Evolutionary conservation across 352 stramenopile species (phyloP).

Genomic region (Pythium periplocum): DNA sequence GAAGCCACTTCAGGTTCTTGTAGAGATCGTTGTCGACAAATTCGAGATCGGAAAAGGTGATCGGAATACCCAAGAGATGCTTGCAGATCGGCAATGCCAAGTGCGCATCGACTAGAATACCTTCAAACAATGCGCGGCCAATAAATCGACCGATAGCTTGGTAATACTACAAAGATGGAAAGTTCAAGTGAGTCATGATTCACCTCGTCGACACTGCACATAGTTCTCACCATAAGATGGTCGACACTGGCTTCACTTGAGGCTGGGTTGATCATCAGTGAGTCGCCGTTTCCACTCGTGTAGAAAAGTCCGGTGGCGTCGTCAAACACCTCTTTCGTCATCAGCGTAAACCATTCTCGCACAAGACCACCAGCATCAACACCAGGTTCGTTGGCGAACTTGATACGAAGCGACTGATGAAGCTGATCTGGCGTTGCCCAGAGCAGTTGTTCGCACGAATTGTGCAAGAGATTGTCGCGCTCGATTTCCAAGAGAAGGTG

Average conservation of each 20-base stretch:
- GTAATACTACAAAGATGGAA: conserved; percentile 46
- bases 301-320: conserved; percentile 80
- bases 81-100: conserved; percentile 86
- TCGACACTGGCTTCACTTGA: conserved; percentile 79
- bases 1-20: conserved; percentile 82
- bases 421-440: conserved; percentile 81
- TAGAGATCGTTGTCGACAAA: conserved; percentile 87
- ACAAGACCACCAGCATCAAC: conserved; percentile 89
- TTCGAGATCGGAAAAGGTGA: conserved; percentile 89
- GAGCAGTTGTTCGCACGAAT: conserved; percentile 85
- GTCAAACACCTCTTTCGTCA: conserved; percentile 88
- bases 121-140: conserved; percentile 84
- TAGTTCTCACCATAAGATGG: conserved; percentile 65
- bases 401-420: conserved; percentile 84
- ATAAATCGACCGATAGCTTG: conserved; percentile 88
- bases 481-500: conserved; percentile 84
- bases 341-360: conserved; percentile 89
- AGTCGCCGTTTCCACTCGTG: conserved; percentile 63
- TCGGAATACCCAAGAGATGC: conserved; percentile 85
- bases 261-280: conserved; percentile 81
- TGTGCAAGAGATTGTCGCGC: conserved; percentile 84
- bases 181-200: too few species aligned
- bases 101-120: conserved; percentile 79
- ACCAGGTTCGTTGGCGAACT: conserved; percentile 89
- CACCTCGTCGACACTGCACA: neutral